These are phyloP conservation scores for Boletus sp. DNA, from an alignment of 768 basidiomycete species.

Conservation along the genomic window DNA sequence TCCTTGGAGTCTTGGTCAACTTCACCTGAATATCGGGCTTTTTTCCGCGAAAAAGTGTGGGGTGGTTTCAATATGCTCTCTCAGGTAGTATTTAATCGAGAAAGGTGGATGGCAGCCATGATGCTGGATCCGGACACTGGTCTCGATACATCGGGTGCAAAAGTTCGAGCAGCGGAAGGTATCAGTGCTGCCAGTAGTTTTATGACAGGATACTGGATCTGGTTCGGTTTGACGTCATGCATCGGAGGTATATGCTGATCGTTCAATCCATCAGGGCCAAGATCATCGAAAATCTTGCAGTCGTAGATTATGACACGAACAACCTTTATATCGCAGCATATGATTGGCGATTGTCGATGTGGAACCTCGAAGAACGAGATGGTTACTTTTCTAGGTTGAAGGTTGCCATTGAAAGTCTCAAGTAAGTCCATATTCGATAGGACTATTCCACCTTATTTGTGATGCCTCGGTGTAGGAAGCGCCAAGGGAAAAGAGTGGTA, in stretches of 20 bases:
- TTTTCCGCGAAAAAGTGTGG: constrained; percentile 90
- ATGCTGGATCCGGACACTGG: constrained; percentile 91
- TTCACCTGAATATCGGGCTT: constrained; percentile 74
- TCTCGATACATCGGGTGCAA: constrained; percentile 80
- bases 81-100: constrained; percentile 78
- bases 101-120: constrained; percentile 88
- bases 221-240: constrained; percentile 43
- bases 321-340: constrained; percentile 84
- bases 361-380: constrained; percentile 90
- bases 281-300: constrained; percentile 92
- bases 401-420: constrained; percentile 74
- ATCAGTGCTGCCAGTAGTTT: constrained; percentile 86
- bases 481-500: constrained; percentile 77
- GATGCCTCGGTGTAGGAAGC: constrained; percentile 41
- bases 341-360: constrained; percentile 87
- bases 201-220: constrained; percentile 93
- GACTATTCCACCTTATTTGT: not conserved
- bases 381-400: constrained; percentile 87
- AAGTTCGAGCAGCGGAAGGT: constrained; percentile 90
- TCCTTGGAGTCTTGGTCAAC: constrained; percentile 95
- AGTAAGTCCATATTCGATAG: constrained; percentile 38
- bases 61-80: constrained; percentile 81
- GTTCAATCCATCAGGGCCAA: constrained; percentile 57
- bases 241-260: not conserved
- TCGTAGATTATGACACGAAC: constrained; percentile 89